These are phyloP conservation scores for Aspergillus incahuasiensis DNA, from an alignment of 495 filamentous ascomycete species.

Conservation along the genomic window DNA sequence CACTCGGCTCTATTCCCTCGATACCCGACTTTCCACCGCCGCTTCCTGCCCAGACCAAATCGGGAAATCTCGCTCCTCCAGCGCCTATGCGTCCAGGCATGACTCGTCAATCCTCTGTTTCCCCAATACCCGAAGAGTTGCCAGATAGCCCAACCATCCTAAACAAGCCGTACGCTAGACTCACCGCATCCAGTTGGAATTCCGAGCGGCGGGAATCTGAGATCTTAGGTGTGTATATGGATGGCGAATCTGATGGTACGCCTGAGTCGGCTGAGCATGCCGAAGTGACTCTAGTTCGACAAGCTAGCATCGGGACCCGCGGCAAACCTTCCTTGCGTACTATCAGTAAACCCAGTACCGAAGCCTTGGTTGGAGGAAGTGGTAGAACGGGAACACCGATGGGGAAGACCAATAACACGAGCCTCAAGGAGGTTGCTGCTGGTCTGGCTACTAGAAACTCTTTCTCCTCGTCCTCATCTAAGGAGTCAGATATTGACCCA, in stretches of 20 bases:
- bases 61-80: slow-evolving; percentile 28
- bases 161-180: slow-evolving; percentile 69
- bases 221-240: slow-evolving; percentile 37
- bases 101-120: slow-evolving; percentile 66
- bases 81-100: slow-evolving; percentile 16
- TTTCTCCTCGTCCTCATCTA: slow-evolving; percentile 26
- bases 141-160: slow-evolving; percentile 45
- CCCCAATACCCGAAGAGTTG: slow-evolving; percentile 84
- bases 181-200: slow-evolving; percentile 69
- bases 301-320: slow-evolving; percentile 71
- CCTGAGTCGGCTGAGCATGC: slow-evolving; percentile 42
- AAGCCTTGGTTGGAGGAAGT: slow-evolving; percentile 18
- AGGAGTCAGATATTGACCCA: slow-evolving; percentile 27
- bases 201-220: slow-evolving; percentile 49
- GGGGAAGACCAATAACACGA: slow-evolving; percentile 4
- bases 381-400: slow-evolving; percentile 19
- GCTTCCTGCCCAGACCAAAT: slow-evolving; percentile 16
- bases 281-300: slow-evolving; percentile 63
- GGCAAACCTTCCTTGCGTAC: slow-evolving; percentile 68
- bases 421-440: slow-evolving; percentile 20
- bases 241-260: slow-evolving; percentile 35
- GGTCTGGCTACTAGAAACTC: slow-evolving; percentile 24
- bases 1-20: slow-evolving; percentile 40
- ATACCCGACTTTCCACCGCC: slow-evolving; percentile 36
- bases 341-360: slow-evolving; percentile 43